Evolutionary conservation across 164 flowering plant species (phyloP), one percentile per base, ranked within the genome.

Genomic region (Stephania yunnanensis): DNA sequence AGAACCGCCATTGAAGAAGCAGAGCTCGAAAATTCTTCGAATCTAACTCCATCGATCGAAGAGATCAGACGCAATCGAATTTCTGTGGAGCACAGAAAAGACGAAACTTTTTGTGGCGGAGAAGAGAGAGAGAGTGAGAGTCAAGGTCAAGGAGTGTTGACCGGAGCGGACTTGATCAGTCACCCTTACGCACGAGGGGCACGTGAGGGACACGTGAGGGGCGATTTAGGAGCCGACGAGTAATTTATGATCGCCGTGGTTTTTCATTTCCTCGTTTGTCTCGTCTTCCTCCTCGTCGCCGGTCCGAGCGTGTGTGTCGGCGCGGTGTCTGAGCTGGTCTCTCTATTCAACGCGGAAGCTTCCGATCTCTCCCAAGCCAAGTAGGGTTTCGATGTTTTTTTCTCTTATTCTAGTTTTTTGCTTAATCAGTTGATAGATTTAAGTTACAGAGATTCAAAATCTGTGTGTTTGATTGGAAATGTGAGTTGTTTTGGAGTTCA

Each of bases 201-300:
- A 81, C 83, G 83, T 85, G 87, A 81, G 10, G 63, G 22, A 71
- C 5, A 36, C 42, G 42, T 36, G 42, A 6, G 36, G 50, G 78
- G 61, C 83, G 86, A 80, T 76, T 78, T 82, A 71, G 73, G 72
- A 80, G 42, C 78, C 75, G 77, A 68, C 68, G 67, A 68, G 69
- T 53, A 73, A 83, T 76, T 77, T 79, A 36, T 36, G 3, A 79
- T 83, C 85, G 87, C 82, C 87, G 85, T 74, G 74, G 77, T 82
- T 67, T 80, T 83, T 76, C 79, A 83, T 81, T 85, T 85, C 84
- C 86, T 85, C 86, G 86, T 46, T 69, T 76, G 53, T 46, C 10
- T 74, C 71, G 42, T 72, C 72, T 67, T 53, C 70, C 76, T 79
- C 71, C 73, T 81, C 82, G 79, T 77, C 68, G 70, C 75, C 29